These are phyloP conservation scores for Rhinocladiella similis DNA, from an alignment of 2,329 filamentous ascomycete species.

Conservation along the genomic window DNA sequence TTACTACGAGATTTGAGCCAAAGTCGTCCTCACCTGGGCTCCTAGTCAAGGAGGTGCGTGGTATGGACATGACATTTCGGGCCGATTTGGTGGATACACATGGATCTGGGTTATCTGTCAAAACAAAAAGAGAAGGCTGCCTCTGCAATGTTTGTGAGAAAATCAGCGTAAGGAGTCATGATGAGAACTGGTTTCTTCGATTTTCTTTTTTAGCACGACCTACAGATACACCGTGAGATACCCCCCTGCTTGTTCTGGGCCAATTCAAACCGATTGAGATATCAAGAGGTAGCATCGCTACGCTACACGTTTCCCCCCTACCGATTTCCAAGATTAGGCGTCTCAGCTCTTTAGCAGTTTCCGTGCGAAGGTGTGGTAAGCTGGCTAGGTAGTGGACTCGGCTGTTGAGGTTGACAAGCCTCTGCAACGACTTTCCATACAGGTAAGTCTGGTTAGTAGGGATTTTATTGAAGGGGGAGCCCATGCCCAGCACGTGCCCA, in stretches of 20 bases:
- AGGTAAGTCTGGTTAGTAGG: too few species aligned
- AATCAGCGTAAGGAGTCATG: conserved; percentile 1
- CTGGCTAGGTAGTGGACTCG: neutral
- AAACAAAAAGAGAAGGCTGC: too few species aligned
- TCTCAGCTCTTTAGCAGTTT: neutral
- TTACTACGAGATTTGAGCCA: conserved; percentile 66
- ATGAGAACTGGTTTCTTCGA: too few species aligned
- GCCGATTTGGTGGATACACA: neutral
- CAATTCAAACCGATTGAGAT: neutral
- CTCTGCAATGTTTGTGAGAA: neutral
- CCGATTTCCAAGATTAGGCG: neutral
- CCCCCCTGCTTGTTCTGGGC: neutral
- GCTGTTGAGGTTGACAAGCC: neutral
- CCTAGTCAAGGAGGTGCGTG: neutral
- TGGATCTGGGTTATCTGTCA: too few species aligned
- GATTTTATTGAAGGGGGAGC: too few species aligned
- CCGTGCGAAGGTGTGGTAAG: too few species aligned
- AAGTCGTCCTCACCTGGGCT: neutral
- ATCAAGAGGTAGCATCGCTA: conserved; percentile 6
- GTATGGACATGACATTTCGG: neutral
- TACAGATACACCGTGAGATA: conserved; percentile 2
- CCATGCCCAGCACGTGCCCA: neutral
- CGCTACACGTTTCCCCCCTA: neutral
- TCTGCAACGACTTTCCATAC: too few species aligned
- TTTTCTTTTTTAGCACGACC: neutral